Evolutionary conservation across 1,139 yeast genomes (phyloP), one percentile per base, ranked within the genome.

Genomic region (Yamadazyma buinensis): DNA sequence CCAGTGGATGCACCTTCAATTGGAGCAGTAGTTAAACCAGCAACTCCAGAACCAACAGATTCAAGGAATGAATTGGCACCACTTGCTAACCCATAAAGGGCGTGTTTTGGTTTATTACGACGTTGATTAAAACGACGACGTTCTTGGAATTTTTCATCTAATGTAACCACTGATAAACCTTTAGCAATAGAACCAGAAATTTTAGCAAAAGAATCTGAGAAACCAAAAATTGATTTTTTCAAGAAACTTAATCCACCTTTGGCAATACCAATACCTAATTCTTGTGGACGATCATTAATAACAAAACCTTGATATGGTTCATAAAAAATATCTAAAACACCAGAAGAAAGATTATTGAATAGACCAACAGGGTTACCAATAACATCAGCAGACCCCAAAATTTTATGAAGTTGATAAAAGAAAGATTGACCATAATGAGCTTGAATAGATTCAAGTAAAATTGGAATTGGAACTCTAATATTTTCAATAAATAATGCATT

Each of bases 271-370:
- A 92, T 85, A 23, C 98, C 98, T 32, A 94, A 64, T 49, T 94
- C 98, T 53, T 87, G 95, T 0, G 98, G 98, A 26, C 97, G 67
- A 57, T 94, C 98, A 45, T 85, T 90, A 73, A 92, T 77, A 35
- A 92, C 77, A 48, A 87, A 86, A 0, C 99, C 99, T 53, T 88
- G 94, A 51, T 92, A 94, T 1, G 99, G 99, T 52, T 92, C 98
- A 54, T 94, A 94, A 55, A 94, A 94, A 26, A 92, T 84, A 58
- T 94, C 99, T 73, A 88, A 76, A 8, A 92, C 95, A 33, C 99
- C 98, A 0, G 97, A 87, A 38, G 95, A 83, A 39, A 94, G 67
- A 46, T 90, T 88, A 52, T 87, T 94, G 62, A 92, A 94, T 40
- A 94, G 64, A 2, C 98, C 98, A 23, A 94, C 97, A 0, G 99